These are phyloP conservation scores for Beauveria medogensis DNA, from an alignment of 2,329 filamentous ascomycete species.

Conservation along the genomic window DNA sequence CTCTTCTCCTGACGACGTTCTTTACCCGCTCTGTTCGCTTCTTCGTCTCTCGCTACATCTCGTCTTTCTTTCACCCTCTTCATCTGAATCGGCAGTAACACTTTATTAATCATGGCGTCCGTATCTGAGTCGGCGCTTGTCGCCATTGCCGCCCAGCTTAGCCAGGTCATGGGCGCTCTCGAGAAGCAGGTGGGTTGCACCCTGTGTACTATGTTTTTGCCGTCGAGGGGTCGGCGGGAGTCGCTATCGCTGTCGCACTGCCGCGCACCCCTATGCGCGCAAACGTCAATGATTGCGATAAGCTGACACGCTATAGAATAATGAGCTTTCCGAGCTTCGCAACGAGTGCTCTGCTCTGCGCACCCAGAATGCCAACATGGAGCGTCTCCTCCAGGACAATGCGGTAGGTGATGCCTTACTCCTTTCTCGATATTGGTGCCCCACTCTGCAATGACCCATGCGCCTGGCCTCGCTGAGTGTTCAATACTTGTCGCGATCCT, in stretches of 20 bases:
- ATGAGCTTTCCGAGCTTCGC: constrained; percentile 18
- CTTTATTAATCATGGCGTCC: constrained; percentile 10
- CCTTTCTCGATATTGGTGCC: neutral
- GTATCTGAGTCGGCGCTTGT: constrained; percentile 10
- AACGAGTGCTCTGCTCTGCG: constrained; percentile 18
- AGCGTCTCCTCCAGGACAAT: constrained; percentile 17
- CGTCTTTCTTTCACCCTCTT: constrained; percentile 4
- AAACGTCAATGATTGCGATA: neutral
- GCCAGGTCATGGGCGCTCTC: constrained; percentile 12
- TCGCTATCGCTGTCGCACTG: neutral
- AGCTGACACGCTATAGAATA: constrained; percentile 13
- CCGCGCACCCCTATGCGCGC: neutral
- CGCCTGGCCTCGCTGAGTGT: neutral
- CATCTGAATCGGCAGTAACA: neutral
- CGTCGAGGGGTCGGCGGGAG: neutral
- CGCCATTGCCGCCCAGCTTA: constrained; percentile 11
- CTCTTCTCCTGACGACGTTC: constrained; percentile 9
- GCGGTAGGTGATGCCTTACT: constrained; percentile 13
- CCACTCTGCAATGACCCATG: neutral
- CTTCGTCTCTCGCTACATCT: constrained; percentile 11
- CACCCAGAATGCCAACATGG: constrained; percentile 17
- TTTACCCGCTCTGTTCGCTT: constrained; percentile 1
- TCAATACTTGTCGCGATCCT: neutral
- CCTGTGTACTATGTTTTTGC: constrained; percentile 2
- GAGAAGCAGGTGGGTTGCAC: constrained; percentile 12